These are phyloP conservation scores for Chondrus crispus DNA, from an alignment of 23 red algal genomes.

Conservation along the genomic window DNA sequence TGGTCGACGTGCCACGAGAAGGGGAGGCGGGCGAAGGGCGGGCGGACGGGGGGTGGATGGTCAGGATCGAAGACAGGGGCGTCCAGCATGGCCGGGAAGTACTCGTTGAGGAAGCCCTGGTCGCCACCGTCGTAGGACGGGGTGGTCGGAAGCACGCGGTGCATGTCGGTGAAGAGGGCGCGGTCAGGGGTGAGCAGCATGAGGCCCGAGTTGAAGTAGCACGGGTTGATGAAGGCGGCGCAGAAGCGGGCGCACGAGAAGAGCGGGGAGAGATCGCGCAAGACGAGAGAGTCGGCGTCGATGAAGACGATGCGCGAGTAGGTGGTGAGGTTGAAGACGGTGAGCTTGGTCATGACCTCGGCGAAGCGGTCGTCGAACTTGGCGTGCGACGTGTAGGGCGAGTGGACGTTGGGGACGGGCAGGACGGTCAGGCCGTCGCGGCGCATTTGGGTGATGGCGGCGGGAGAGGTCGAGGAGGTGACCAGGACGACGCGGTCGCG, in stretches of 20 bases:
- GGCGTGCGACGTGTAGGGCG: conserved; percentile 47
- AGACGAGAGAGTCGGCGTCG: conserved; percentile 82
- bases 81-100: conserved; percentile 65
- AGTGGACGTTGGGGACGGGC: conserved; percentile 41
- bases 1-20: conserved; percentile 87
- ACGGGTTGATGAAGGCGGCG: conserved; percentile 88
- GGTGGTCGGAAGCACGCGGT: conserved; percentile 40
- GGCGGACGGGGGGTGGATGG: not conserved
- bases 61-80: conserved; percentile 68
- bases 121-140: conserved; percentile 89
- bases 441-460: conserved; percentile 28
- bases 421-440: conserved; percentile 63
- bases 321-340: conserved; percentile 70
- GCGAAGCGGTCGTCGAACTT: conserved; percentile 74
- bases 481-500: conserved; percentile 64
- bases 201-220: conserved; percentile 85
- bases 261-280: conserved; percentile 55
- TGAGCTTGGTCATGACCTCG: conserved; percentile 84
- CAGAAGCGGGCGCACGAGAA: conserved; percentile 86
- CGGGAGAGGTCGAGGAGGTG: conserved; percentile 65
- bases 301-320: conserved; percentile 69
- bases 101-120: conserved; percentile 94
- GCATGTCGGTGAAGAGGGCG: conserved; percentile 59
- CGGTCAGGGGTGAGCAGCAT: conserved; percentile 77
- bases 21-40: conserved; percentile 47